Base-by-base conservation (phyloP, 2,329 filamentous ascomycete genomes). In the Ascochyta lentis region DNA sequence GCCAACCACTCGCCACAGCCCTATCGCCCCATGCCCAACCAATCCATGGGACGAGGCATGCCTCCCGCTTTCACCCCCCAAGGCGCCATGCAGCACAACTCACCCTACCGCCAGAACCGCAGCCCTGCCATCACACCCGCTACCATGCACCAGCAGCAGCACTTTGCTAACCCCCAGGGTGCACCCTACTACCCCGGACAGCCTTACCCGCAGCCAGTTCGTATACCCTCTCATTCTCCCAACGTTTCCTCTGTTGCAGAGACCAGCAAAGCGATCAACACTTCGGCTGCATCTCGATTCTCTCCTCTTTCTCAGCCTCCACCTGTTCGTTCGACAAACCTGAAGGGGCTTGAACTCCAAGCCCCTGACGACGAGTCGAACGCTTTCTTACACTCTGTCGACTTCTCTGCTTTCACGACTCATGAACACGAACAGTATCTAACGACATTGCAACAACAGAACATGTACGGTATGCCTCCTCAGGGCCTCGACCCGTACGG, bases 381-480 rank as follows among this genome's bases (percentile, higher is more conserved):
- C 51, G 64, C 60, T 65, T 70, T 67, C 52, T 52, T 68, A 61
- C 49, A 62, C 55, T 40, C 61, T 56, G 42, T 70, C 56, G 67
- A 76, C 53, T 73, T 85, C 72, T 85, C 91, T 77, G 77, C 92
- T 60, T 89, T 89, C 56, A 85, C 87, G 70, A 88, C 80, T 72
- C 85, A 86, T 70, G 83, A 87, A 64, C 91, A 89, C 83, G 89
- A 93, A 75, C 83, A 84, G 63, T 83, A 84, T 85, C 89, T 93
- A 81, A 92, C 86, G 70, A 63, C 74, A 52, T 77, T 83, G 67
- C 84, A 84, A 78, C 79, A 84, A 72, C 89, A 94, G 88, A 83
- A 79, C 60, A 87, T 83, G 73, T 80, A 78, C 58, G 81, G 79
- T 51, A 89, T 81, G 69, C 83, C 83, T 46, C 83, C 82, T 13